Evolutionary conservation across 2,329 filamentous ascomycete genomes (phyloP), one percentile per base, ranked within the genome.

Genomic region (Trichoderma sp.): DNA sequence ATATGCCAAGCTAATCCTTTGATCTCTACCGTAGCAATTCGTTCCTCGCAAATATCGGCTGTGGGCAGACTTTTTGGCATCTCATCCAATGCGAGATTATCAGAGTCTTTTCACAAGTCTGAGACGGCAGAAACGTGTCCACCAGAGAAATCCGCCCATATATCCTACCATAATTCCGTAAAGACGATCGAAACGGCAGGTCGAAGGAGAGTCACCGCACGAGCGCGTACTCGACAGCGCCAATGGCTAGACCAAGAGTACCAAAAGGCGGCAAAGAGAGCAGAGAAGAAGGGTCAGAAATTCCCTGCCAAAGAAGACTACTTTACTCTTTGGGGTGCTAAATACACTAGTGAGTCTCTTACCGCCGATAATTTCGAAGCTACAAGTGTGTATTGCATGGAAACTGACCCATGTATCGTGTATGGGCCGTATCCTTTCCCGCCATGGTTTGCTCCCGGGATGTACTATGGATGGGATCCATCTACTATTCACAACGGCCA

Each of bases 161-260:
- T 96, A 77, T 94, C 91, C 0, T 88, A 92, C 0, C 94, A 96
- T 85, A 94, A 91, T 79, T 89, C 93, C 1, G 90, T 95, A 3
- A 67, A 75, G 3, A 62, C 69, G 1, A 76, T 60, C 7, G 76
- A 79, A 41, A 75, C 60, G 11, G 68, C 79, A n/a, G 66, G 45
- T 6, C 74, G 74, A 31, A 56, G 45, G 33, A 72, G 16, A n/a
- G 59, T 75, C 11, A 75, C 66, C 6, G 41, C 41, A 0, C 75
- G 77, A 1, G 75, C 64, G 8, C 77, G 75, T 78, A 24, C 75
- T 73, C 73, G 80, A 74, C 75, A 82, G 5, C 76, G 78, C 64
- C 79, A 76, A 9, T 84, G 84, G 0, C 81, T 89, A 0, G 89
- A 93, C 33, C 83, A 83, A 4, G 88, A 89, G 38, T 94, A 94